Conservation (phyloP, 306 rosid species). For the Quercus parvula region DNA sequence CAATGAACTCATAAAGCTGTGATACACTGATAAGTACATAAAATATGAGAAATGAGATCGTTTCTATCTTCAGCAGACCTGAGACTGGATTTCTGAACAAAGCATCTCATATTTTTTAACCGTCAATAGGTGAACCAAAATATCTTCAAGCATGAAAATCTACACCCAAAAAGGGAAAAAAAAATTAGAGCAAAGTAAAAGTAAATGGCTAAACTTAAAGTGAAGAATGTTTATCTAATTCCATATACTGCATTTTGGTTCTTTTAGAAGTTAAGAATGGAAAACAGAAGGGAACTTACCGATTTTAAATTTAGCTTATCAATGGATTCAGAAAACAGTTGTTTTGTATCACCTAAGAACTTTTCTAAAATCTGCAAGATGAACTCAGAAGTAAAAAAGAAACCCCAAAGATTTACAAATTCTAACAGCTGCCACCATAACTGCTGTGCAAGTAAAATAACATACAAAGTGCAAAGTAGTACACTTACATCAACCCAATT, state of each 20-base stretch:
- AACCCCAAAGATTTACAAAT: not conserved
- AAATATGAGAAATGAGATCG: not conserved
- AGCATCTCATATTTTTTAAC: constrained; percentile 55
- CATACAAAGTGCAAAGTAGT: constrained; percentile 6
- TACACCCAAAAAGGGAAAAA: constrained; percentile 27
- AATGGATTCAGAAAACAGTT: constrained; percentile 56
- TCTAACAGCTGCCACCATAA: constrained; percentile 7
- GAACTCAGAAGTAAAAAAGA: constrained; percentile 15
- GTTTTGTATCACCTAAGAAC: constrained; percentile 42
- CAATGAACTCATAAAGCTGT: constrained; percentile 9
- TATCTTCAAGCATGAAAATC: constrained; percentile 71
- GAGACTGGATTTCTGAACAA: constrained; percentile 61
- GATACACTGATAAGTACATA: constrained; percentile 9
- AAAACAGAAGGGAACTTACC: constrained; percentile 35
- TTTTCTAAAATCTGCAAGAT: constrained; percentile 56
- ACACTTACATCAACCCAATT: constrained; percentile 64
- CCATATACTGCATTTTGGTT: constrained; percentile 6
- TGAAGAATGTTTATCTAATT: constrained; percentile 5
- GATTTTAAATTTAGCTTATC: constrained; percentile 47
- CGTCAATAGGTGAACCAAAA: constrained; percentile 49
- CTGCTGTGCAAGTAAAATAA: constrained; percentile 9
- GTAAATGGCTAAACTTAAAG: constrained; percentile 5
- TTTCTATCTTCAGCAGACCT: constrained; percentile 53
- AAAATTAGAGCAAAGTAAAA: not conserved
- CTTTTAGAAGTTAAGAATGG: not conserved